phyloP scores from a whole-genome alignment of 1,284 basidiomycete genomes.

The Malassezia slooffiae region DNA sequence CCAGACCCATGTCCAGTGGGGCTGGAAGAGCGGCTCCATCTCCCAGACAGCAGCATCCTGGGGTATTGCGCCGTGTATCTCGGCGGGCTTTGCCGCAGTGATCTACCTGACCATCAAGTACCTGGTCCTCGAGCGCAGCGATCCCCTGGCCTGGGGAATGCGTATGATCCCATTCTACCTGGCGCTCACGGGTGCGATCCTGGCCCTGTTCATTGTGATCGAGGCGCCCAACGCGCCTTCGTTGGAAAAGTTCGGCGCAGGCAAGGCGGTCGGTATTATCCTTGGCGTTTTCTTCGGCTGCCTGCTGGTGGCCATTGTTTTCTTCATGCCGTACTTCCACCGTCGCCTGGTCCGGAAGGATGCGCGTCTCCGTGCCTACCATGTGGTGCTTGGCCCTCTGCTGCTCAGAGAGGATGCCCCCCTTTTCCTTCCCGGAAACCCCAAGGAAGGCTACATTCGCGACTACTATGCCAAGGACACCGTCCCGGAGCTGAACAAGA shows the following conservation, averaged over 20 bases:
- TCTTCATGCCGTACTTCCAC: slow-evolving; percentile 24
- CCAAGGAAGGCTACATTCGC: not conserved
- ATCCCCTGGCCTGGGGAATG: slow-evolving; percentile 19
- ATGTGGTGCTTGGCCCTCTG: slow-evolving; percentile 24
- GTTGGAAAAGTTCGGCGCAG: slow-evolving; percentile 18
- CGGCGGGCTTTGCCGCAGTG: slow-evolving; percentile 18
- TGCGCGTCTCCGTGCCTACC: slow-evolving; percentile 21
- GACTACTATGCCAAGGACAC: not conserved
- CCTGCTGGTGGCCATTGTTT: slow-evolving; percentile 16
- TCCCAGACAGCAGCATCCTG: slow-evolving; percentile 22
- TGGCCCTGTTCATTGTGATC: slow-evolving; percentile 22
- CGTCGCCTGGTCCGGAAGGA: slow-evolving; percentile 21
- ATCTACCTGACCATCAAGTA: slow-evolving; percentile 24
- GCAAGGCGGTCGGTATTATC: slow-evolving; percentile 13
- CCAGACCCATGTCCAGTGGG: slow-evolving; percentile 19
- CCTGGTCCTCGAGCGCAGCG: slow-evolving; percentile 14
- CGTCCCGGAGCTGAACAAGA: no score
- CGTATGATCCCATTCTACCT: slow-evolving; percentile 20
- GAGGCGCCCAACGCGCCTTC: slow-evolving; percentile 24
- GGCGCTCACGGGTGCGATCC: slow-evolving; percentile 16
- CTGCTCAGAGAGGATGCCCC: slow-evolving; percentile 6
- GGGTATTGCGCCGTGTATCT: slow-evolving; percentile 22
- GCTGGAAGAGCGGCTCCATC: slow-evolving; percentile 18
- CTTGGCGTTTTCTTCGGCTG: slow-evolving; percentile 19
- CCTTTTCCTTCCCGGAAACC: not conserved